Evolutionary conservation across 1,284 basidiomycete genomes (phyloP).

Genomic region (Leccinum pallidistipes): DNA sequence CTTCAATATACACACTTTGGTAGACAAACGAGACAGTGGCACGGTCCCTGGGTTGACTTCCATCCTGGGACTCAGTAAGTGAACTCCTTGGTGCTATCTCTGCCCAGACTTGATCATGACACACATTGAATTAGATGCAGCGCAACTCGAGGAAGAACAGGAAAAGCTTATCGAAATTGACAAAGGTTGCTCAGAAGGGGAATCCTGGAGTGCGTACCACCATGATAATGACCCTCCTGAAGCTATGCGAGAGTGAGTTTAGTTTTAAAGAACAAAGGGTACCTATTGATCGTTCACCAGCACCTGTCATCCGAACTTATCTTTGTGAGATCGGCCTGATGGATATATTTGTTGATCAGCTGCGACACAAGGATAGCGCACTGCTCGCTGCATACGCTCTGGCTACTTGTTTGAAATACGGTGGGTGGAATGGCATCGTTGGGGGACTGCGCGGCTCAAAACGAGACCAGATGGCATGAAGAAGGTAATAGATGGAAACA

Average conservation of each 20-base stretch:
- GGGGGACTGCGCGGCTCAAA: background rate
- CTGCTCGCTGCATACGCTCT: conserved; percentile 20
- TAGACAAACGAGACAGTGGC: background rate
- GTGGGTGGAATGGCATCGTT: conserved; percentile 6
- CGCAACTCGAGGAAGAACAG: background rate
- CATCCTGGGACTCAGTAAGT: background rate
- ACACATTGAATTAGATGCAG: conserved; percentile 6
- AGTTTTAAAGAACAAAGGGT: background rate
- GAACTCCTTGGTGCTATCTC: background rate
- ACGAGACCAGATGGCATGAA: conserved; percentile 19
- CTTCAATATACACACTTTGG: background rate
- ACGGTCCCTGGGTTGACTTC: background rate
- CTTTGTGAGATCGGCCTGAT: conserved; percentile 1
- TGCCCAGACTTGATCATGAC: background rate
- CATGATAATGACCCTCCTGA: conserved; percentile 23
- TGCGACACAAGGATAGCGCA: conserved; percentile 11
- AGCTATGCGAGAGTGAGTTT: conserved; percentile 16
- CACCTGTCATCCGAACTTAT: background rate
- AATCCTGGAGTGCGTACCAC: conserved; percentile 19
- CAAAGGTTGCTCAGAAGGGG: background rate
- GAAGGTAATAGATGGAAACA: background rate
- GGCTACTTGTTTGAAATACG: conserved; percentile 13
- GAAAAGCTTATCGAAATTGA: conserved; percentile 15
- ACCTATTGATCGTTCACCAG: conserved; percentile 5
- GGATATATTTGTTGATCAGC: conserved; percentile 13